A percentile compares a stretch with the other conserved stretches of the same genome.
Conservation (phyloP, 1,139 yeast species). For the Geotrichum candidum region DNA sequence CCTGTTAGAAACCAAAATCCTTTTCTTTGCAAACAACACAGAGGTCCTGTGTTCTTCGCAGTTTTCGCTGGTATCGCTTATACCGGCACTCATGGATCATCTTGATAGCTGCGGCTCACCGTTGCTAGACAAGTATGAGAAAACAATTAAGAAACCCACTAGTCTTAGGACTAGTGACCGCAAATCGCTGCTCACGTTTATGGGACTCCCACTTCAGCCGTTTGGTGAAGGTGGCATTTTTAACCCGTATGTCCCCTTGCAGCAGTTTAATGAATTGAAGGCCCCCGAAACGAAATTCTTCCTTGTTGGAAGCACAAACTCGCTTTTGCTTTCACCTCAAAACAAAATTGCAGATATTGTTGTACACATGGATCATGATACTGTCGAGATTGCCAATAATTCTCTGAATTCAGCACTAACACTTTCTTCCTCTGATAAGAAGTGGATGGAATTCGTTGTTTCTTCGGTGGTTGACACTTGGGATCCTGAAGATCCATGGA, state of each 20-base stretch:
- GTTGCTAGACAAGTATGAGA: slow-evolving; percentile 50
- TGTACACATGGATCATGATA: slow-evolving; percentile 42
- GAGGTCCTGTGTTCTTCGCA: slow-evolving; percentile 72
- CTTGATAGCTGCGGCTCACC: slow-evolving; percentile 82
- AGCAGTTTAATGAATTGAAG: slow-evolving; percentile 72
- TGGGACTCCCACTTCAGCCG: slow-evolving; percentile 81
- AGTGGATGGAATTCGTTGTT: slow-evolving; percentile 53
- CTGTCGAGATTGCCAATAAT: slow-evolving; percentile 44
- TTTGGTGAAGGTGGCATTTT: slow-evolving; percentile 84
- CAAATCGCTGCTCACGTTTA: slow-evolving; percentile 65
- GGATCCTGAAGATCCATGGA: slow-evolving; percentile 41
- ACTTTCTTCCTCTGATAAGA: slow-evolving; percentile 61
- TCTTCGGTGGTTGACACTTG: slow-evolving; percentile 39
- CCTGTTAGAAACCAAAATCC: slow-evolving; percentile 62
- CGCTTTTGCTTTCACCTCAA: slow-evolving; percentile 53
- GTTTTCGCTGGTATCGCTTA: slow-evolving; percentile 57
- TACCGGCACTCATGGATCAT: slow-evolving; percentile 70
- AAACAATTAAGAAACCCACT: slow-evolving; percentile 52
- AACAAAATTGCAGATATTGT: slow-evolving; percentile 50
- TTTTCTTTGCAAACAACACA: slow-evolving; percentile 68
- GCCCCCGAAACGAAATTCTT: slow-evolving; percentile 56
- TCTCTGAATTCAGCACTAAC: slow-evolving; percentile 42
- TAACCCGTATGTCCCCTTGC: slow-evolving; percentile 88
- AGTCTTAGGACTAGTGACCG: slow-evolving; percentile 77
- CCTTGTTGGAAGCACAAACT: slow-evolving; percentile 83